phyloP scores from a whole-genome alignment of 495 filamentous ascomycete species.

The Parathielavia hyrcaniae region DNA sequence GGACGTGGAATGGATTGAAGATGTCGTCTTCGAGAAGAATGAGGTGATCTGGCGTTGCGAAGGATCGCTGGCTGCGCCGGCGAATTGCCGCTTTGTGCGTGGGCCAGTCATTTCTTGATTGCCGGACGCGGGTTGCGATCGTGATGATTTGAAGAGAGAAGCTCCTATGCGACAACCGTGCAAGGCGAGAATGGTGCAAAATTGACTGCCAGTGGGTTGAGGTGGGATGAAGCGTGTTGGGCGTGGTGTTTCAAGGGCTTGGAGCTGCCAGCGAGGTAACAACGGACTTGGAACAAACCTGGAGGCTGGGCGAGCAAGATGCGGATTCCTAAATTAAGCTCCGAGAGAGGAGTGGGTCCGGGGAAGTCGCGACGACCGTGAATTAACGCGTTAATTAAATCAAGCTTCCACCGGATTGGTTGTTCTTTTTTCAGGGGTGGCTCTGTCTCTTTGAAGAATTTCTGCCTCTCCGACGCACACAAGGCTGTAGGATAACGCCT shows the following conservation, averaged over 20 bases:
- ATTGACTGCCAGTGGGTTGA: too few relatives aligned
- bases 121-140: neutral
- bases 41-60: conserved; percentile 47
- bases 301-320: conserved; percentile 10
- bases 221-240: neutral
- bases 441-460: too few relatives aligned
- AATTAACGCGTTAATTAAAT: conserved; percentile 28
- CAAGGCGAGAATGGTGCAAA: too few relatives aligned
- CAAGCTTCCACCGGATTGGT: conserved; percentile 14
- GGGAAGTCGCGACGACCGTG: conserved; percentile 21
- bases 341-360: neutral
- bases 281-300: conserved; percentile 11
- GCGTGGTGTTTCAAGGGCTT: neutral
- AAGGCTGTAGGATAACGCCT: too few relatives aligned
- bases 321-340: neutral
- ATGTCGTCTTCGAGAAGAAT: conserved; percentile 35
- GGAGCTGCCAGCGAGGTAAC: neutral
- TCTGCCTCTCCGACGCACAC: too few relatives aligned
- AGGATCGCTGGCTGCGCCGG: conserved; percentile 46
- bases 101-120: conserved; percentile 36
- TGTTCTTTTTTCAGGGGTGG: neutral
- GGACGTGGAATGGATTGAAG: conserved; percentile 1
- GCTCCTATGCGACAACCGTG: too few relatives aligned
- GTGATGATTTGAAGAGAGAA: neutral
- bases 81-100: conserved; percentile 46